Evolutionary conservation across 2,329 filamentous ascomycete genomes (phyloP).

Genomic region (Penicillium sp.): DNA sequence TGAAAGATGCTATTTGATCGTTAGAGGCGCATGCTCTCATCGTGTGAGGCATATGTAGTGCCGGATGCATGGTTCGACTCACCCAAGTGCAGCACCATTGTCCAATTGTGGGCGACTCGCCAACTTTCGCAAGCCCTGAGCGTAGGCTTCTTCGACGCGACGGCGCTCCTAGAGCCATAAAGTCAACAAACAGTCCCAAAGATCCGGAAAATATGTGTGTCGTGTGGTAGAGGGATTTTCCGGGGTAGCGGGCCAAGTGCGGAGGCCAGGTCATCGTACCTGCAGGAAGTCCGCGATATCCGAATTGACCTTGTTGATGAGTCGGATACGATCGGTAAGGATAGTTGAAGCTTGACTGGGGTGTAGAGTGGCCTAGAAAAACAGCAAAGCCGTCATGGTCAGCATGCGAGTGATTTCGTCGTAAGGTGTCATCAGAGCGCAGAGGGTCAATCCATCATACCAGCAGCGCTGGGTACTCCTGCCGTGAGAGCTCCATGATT

Average conservation of each 20-base stretch:
- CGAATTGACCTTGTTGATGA: constrained; percentile 80
- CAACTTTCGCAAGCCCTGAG: constrained; percentile 77
- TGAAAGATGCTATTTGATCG: constrained; percentile 72
- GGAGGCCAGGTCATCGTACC: constrained; percentile 56
- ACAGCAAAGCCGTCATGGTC: constrained; percentile 6
- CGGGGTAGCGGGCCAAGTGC: constrained; percentile 4
- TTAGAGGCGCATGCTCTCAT: constrained; percentile 16
- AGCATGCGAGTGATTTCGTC: constrained; percentile 13
- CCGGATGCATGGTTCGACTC: constrained; percentile 39
- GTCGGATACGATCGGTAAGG: constrained; percentile 82
- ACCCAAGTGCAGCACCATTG: constrained; percentile 82
- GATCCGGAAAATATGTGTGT: constrained; percentile 16
- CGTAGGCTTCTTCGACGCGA: constrained; percentile 88
- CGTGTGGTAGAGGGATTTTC: background rate
- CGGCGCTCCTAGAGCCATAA: constrained; percentile 72
- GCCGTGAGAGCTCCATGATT: constrained; percentile 73
- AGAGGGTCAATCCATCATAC: constrained; percentile 57
- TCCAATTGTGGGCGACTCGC: constrained; percentile 73
- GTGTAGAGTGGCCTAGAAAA: constrained; percentile 71
- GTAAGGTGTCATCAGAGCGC: constrained; percentile 14
- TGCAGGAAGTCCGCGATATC: constrained; percentile 97
- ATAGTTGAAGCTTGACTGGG: constrained; percentile 78
- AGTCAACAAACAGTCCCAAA: constrained; percentile 12
- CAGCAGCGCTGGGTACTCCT: constrained; percentile 93
- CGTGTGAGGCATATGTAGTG: background rate